These are phyloP conservation scores for Basidiobolus meristosporus DNA, from an alignment of 371 early-diverging fungal genomes.

Conservation along the genomic window DNA sequence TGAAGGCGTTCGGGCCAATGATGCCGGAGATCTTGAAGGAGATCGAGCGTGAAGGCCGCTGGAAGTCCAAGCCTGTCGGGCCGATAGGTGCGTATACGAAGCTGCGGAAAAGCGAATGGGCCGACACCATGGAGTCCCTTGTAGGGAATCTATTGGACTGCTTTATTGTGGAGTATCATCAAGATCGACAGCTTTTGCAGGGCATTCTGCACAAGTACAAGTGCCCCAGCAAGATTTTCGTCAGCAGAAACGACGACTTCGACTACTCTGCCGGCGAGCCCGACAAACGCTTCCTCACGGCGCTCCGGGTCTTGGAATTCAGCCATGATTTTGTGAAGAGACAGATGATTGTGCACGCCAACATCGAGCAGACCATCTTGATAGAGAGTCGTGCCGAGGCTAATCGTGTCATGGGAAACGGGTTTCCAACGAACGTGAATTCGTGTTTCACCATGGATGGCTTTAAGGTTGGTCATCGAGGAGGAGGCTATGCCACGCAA, in stretches of 20 bases:
- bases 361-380: conserved; percentile 62
- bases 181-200: conserved; percentile 32
- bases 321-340: conserved; percentile 53
- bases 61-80: conserved; percentile 50
- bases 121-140: conserved; percentile 42
- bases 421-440: conserved; percentile 46
- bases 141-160: conserved; percentile 44
- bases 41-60: conserved; percentile 35
- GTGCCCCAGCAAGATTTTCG: conserved; percentile 21
- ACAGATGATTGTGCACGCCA: conserved; percentile 46
- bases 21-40: conserved; percentile 44
- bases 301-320: conserved; percentile 46
- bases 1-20: conserved; percentile 47
- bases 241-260: conserved; percentile 39
- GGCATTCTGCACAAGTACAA: conserved; percentile 17
- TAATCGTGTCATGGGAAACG: conserved; percentile 40
- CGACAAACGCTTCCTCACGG: conserved; percentile 29
- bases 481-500: conserved; percentile 20
- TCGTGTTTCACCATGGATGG: conserved; percentile 42
- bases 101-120: conserved; percentile 39
- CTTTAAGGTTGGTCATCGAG: conserved; percentile 40
- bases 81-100: conserved; percentile 62
- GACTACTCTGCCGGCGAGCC: conserved; percentile 59
- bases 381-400: conserved; percentile 50
- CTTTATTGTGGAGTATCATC: conserved; percentile 54